Conservation (phyloP, 345 rosid genomes). For the Rhizophora mangle region DNA sequence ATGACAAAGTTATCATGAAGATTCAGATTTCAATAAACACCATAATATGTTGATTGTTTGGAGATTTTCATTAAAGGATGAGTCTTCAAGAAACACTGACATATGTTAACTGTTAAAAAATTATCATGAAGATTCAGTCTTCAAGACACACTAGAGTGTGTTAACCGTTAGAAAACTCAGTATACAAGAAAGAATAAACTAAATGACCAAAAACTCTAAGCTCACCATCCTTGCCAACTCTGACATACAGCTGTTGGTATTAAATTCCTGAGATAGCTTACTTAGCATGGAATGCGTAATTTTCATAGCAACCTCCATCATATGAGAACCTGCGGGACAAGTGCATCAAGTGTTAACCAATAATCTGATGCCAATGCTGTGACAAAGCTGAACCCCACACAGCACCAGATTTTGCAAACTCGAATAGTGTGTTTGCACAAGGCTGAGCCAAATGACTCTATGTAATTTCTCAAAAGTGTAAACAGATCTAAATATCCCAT, state of each 20-base stretch:
- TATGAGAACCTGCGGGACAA: slow-evolving; percentile 58
- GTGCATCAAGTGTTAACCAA: neutral
- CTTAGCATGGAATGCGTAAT: slow-evolving; percentile 51
- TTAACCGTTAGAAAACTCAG: neutral
- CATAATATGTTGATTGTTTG: too few relatives aligned
- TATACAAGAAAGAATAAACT: neutral
- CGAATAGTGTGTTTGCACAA: too few relatives aligned
- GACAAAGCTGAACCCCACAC: neutral
- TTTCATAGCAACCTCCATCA: slow-evolving; percentile 69
- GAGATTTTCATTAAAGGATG: neutral
- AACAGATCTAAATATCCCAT: too few relatives aligned
- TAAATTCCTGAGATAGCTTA: slow-evolving; percentile 43
- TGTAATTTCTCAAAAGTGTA: too few relatives aligned
- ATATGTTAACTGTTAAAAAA: too few relatives aligned
- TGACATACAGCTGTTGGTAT: slow-evolving; percentile 32
- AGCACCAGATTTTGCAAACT: neutral
- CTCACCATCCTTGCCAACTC: slow-evolving; percentile 68
- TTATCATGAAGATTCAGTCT: neutral
- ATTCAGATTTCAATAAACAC: neutral
- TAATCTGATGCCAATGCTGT: neutral
- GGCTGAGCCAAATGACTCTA: too few relatives aligned
- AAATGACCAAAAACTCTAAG: slow-evolving; percentile 2
- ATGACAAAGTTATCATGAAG: neutral
- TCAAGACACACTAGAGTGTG: neutral
- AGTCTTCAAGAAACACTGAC: too few relatives aligned